Conservation (phyloP, 2,329 filamentous ascomycete genomes). For the Fusarium foetens region DNA sequence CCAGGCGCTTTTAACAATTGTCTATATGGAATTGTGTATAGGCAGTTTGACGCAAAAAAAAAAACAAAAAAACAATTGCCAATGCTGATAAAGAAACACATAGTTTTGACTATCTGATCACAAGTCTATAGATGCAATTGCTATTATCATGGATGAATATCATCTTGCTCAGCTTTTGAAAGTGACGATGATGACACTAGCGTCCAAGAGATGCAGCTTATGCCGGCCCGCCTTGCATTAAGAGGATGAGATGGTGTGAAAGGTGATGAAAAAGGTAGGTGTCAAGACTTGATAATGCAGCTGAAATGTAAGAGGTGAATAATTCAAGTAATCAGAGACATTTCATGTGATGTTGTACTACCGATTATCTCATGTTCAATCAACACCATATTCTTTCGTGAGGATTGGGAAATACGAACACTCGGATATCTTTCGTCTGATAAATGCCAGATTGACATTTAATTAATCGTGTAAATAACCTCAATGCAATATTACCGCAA, state of each 20-base stretch:
- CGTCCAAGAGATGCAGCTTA: slow-evolving; percentile 13
- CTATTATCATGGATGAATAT: background rate
- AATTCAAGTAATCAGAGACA: background rate
- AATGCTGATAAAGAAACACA: background rate
- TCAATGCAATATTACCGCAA: background rate
- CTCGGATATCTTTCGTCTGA: background rate
- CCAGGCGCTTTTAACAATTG: too few species aligned
- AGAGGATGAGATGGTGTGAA: slow-evolving; percentile 20
- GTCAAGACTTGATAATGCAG: slow-evolving; percentile 5
- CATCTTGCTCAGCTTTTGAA: background rate
- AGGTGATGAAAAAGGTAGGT: slow-evolving; percentile 31
- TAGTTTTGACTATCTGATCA: background rate
- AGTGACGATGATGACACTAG: slow-evolving; percentile 1
- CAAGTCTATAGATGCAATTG: background rate
- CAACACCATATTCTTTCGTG: background rate
- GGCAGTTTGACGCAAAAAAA: too few species aligned
- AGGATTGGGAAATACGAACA: background rate
- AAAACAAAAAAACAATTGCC: background rate
- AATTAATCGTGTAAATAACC: background rate
- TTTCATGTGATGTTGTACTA: background rate
- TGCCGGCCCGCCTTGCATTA: slow-evolving; percentile 32
- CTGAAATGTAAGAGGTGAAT: slow-evolving; percentile 12
- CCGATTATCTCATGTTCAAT: background rate
- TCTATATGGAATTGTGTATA: too few species aligned
- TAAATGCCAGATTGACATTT: background rate